phyloP scores from a whole-genome alignment of 169 alveolate species.

The Babesia sp. region DNA sequence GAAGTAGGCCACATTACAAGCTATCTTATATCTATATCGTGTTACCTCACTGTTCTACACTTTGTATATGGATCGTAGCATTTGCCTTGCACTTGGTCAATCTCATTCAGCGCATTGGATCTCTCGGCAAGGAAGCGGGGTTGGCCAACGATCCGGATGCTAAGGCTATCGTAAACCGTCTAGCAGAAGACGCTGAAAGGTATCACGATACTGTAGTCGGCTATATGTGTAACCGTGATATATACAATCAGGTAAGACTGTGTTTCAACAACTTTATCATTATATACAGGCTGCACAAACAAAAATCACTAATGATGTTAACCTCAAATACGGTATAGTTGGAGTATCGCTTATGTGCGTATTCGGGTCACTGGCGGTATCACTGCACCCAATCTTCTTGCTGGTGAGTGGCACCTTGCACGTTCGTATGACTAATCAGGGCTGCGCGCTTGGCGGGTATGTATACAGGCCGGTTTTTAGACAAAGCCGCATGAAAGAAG shows the following conservation, averaged over 20 bases:
- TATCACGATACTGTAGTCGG: background rate
- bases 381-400: constrained; percentile 57
- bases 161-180: background rate
- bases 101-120: background rate
- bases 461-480: constrained; percentile 39
- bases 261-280: background rate
- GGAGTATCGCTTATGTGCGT: constrained; percentile 58
- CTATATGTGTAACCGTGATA: constrained; percentile 1
- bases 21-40: background rate
- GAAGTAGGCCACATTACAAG: constrained; percentile 1
- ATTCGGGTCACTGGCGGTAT: constrained; percentile 59
- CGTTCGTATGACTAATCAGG: constrained; percentile 5
- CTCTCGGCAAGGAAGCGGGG: background rate
- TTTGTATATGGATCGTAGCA: no score
- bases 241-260: constrained; percentile 13
- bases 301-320: constrained; percentile 25
- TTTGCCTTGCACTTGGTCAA: background rate
- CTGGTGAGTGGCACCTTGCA: constrained; percentile 10
- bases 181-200: background rate
- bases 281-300: constrained; percentile 36
- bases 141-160: background rate
- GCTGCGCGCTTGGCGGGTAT: constrained; percentile 54
- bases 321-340: constrained; percentile 50
- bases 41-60: no score
- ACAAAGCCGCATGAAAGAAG: constrained; percentile 35